Percentiles rank a stretch among this genome's conserved stretches.
Conservation (phyloP, 2,329 filamentous ascomycete genomes). For the Fusarium sp. region DNA sequence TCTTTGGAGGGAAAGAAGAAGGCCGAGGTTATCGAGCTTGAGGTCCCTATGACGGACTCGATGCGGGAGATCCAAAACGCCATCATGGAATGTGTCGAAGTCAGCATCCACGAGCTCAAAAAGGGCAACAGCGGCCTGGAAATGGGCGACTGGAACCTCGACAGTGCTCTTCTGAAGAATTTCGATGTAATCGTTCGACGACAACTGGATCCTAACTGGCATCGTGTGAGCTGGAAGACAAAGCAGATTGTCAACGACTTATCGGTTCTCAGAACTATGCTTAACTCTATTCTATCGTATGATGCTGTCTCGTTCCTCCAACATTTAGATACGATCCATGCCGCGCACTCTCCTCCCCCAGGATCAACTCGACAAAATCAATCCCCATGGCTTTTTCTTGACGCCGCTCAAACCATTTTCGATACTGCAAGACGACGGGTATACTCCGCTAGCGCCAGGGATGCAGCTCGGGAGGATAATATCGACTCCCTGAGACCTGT, state of each 20-base stretch:
- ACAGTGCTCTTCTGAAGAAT: slow-evolving; percentile 91
- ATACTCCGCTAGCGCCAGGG: slow-evolving; percentile 78
- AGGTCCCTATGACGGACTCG: slow-evolving; percentile 93
- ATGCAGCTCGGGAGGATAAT: slow-evolving; percentile 62
- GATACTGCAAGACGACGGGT: slow-evolving; percentile 90
- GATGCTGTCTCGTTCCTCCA: slow-evolving; percentile 94
- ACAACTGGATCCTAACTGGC: slow-evolving; percentile 97
- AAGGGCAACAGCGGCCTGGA: slow-evolving; percentile 92
- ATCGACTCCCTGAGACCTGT: slow-evolving; percentile 80
- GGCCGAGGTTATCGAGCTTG: slow-evolving; percentile 96
- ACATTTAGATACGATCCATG: slow-evolving; percentile 93
- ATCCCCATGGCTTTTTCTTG: slow-evolving; percentile 95
- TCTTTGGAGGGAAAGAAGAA: slow-evolving; percentile 93
- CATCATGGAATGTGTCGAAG: slow-evolving; percentile 95
- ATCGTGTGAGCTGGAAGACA: slow-evolving; percentile 94
- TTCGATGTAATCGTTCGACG: slow-evolving; percentile 91
- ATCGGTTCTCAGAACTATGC: slow-evolving; percentile 83
- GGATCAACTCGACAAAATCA: slow-evolving; percentile 90
- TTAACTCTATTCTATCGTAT: slow-evolving; percentile 86
- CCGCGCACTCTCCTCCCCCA: slow-evolving; percentile 88
- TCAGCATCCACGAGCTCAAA: slow-evolving; percentile 93
- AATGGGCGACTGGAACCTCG: slow-evolving; percentile 97
- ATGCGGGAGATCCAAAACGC: slow-evolving; percentile 97
- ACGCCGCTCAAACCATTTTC: slow-evolving; percentile 95
- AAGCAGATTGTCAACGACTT: slow-evolving; percentile 94